Conservation (phyloP, 495 filamentous ascomycete genomes). For the Antarctomyces pellizariae region DNA sequence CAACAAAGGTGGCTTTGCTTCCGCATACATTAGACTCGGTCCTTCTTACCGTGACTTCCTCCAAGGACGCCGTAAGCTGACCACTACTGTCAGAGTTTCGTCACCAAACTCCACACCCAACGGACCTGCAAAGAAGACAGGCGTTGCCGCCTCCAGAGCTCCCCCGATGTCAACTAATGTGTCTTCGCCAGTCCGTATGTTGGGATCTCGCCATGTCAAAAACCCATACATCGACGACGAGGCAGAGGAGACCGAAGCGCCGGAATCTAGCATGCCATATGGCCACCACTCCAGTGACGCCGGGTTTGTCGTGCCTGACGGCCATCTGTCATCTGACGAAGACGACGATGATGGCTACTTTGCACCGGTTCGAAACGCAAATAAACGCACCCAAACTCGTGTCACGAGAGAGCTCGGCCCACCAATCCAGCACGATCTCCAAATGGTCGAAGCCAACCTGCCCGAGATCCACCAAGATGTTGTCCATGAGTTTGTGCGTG, state of each 20-base stretch:
- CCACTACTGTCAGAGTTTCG: conserved; percentile 25
- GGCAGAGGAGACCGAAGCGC: conserved; percentile 17
- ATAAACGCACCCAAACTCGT: conserved; percentile 5
- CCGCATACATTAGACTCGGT: conserved; percentile 35
- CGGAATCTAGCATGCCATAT: conserved; percentile 13
- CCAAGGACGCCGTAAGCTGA: conserved; percentile 25
- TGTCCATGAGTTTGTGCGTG: conserved; percentile 41
- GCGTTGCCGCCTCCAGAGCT: conserved; percentile 16
- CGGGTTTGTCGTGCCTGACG: conserved; percentile 26
- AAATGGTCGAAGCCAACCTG: conserved; percentile 32
- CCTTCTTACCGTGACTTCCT: conserved; percentile 27
- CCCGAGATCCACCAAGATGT: conserved; percentile 22
- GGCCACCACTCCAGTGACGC: conserved; percentile 24
- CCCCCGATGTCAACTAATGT: conserved; percentile 64
- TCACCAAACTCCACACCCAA: too few relatives aligned
- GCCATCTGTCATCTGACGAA: too few relatives aligned
- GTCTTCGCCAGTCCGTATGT: conserved; percentile 55
- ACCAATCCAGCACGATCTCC: conserved; percentile 49
- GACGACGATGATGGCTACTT: conserved; percentile 34
- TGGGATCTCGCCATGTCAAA: conserved; percentile 12
- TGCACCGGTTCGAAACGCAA: conserved; percentile 26
- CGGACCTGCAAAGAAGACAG: conserved; percentile 13
- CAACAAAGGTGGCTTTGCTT: conserved; percentile 35
- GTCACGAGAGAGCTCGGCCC: conserved; percentile 26
- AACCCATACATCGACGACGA: conserved; percentile 8